Evolutionary conservation across 768 basidiomycete genomes (phyloP), one percentile per base, ranked within the genome.

Genomic region (Macrolepiota fuliginosa): DNA sequence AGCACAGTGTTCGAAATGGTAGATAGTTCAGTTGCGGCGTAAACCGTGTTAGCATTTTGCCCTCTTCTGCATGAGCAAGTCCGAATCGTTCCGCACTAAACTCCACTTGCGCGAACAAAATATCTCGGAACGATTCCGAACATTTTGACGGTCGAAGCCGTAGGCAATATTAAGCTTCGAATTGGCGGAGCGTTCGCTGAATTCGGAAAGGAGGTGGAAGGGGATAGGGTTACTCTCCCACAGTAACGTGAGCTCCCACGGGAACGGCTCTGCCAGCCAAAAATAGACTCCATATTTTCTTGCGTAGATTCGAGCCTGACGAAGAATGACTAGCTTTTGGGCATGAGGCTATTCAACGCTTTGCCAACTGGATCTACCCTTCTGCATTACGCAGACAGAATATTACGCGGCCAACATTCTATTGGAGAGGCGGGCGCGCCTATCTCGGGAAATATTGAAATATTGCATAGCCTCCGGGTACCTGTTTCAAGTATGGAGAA

Each of bases 331-430:
- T 37, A 19, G 11, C 13, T 1, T n/a, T n/a, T n/a, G 1, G n/a
- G n/a, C 57, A 58, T 50, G 57, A 58, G 36, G 57, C 57, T 58
- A 58, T 58, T 50, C 57, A 58, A 50, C 57, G 35, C 57, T 40
- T n/a, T 37, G 19, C 13, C 12, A 3, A 3, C 6, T 9, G 11
- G 11, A 3, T 2, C 13, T 3, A 12, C 25, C 22, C 37, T 9
- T 10, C 5, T 22, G 19, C n/a, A 32, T 47, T 17, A 45, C 6
- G n/a, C 7, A 3, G 7, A 32, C 29, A 7, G 29, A 7, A 7
- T 3, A 7, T 32, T 32, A 32, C 29, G 29, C 29, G 29, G 7
- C 29, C 3, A 3, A 7, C 29, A 32, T 32, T 32, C 13, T 19
- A 15, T n/a, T 15, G 40, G 40, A 42, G 40, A 42, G 40, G 15